phyloP scores from a whole-genome alignment of 2,329 filamentous ascomycete genomes.

The Metarhizium sp. region DNA sequence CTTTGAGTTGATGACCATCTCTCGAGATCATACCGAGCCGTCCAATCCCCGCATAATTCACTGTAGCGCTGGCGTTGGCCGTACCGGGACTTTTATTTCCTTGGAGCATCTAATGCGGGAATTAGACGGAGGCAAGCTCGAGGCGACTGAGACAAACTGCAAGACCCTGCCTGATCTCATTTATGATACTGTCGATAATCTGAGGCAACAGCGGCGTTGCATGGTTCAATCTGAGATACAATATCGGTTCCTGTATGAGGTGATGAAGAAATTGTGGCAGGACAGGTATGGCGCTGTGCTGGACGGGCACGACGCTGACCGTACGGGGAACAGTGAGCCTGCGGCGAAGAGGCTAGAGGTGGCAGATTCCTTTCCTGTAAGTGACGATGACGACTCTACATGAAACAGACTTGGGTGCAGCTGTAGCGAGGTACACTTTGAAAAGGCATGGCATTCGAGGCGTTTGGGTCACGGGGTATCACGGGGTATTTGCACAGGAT shows the following conservation, averaged over 20 bases:
- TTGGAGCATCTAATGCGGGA: slow-evolving; percentile 86
- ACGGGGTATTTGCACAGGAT: slow-evolving; percentile 4
- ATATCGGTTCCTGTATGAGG: slow-evolving; percentile 81
- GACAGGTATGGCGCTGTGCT: slow-evolving; percentile 46
- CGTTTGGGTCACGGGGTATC: slow-evolving; percentile 3
- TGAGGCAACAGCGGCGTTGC: slow-evolving; percentile 80
- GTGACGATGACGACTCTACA: neutral
- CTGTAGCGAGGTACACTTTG: slow-evolving; percentile 6
- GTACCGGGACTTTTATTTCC: slow-evolving; percentile 91
- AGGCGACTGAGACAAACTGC: slow-evolving; percentile 29
- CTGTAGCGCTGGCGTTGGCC: slow-evolving; percentile 86
- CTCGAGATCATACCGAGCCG: slow-evolving; percentile 45
- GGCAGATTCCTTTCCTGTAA: slow-evolving; percentile 30
- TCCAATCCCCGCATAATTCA: slow-evolving; percentile 67
- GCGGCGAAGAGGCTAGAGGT: slow-evolving; percentile 45
- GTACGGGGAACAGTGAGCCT: slow-evolving; percentile 32
- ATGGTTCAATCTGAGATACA: slow-evolving; percentile 93
- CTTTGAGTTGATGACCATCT: slow-evolving; percentile 60
- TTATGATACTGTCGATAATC: slow-evolving; percentile 65
- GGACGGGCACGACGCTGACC: slow-evolving; percentile 20
- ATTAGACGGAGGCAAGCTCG: slow-evolving; percentile 63
- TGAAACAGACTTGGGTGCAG: neutral
- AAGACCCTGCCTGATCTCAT: slow-evolving; percentile 50
- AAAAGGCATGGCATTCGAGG: slow-evolving; percentile 1
- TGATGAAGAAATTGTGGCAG: slow-evolving; percentile 65